Base-by-base conservation (phyloP, 2,329 filamentous ascomycete genomes). In the Talaromyces amestolkiae region DNA sequence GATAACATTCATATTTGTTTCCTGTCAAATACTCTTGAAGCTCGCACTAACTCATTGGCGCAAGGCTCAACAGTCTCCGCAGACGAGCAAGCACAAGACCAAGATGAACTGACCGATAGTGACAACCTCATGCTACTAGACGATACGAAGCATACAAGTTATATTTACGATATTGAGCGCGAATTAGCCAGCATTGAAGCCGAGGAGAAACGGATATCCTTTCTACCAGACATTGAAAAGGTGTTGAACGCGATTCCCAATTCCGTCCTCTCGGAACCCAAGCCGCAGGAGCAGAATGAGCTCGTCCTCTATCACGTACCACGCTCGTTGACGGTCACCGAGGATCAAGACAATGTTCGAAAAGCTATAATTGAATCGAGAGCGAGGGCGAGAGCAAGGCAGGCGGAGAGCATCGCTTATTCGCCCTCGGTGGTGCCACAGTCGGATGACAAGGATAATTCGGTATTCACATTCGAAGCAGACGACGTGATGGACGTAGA, bases 131-230 rank as follows among this genome's bases (percentile, higher is more conserved):
- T 98, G 94, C 85, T 90, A 65, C 76, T 98, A 67, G 93, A 98
- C 79, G 89, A 97, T 78, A 89, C 91, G 37, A 91, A 91, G 72
- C 85, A 96, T 80, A 91, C 90, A 74, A 87, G 97, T 67, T 97
- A 95, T 83, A 93, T 99, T 71, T 89, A 93, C 81, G 89, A 96
- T 77, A 83, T 99, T 10, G 93, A 96, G 74, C 90, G 90, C 71
- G 94, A 98, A 79, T 85, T 98, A 56, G 89, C 89, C 15, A 87
- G 89, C 69, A 81, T 84, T 33, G 87, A 90, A 67, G 80, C 83
- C 58, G 82, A 86, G 49, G 83, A 87, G 64, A 79, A 82, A 60
- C 83, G 85, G 69, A 85, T 96, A 56, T 84, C 93, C 73, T 93
- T 97, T 80, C 84, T 96, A 0, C 89, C 92, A 0, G 91, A 96